A percentile compares a stretch with the other conserved stretches of the same genome.
phyloP scores from a whole-genome alignment of 2,329 filamentous ascomycete genomes.

The Scolecobasidium constrictum region DNA sequence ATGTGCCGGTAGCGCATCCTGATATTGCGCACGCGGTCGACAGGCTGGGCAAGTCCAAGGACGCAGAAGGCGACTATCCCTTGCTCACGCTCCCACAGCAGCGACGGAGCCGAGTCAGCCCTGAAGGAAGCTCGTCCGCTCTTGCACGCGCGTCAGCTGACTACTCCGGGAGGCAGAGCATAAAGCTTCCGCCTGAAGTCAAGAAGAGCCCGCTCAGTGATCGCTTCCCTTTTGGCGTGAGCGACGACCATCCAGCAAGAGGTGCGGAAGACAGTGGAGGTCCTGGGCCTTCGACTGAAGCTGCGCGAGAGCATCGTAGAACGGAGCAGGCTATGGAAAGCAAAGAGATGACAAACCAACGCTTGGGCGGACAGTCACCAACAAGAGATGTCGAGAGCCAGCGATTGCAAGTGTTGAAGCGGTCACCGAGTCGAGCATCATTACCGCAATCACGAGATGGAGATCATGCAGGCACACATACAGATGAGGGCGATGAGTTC shows the following conservation, averaged over 20 bases:
- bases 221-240: neutral
- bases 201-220: constrained; percentile 10
- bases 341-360: constrained; percentile 1
- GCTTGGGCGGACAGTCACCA: neutral
- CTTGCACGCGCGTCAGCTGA: constrained; percentile 28
- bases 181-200: constrained; percentile 34
- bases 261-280: neutral
- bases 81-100: constrained; percentile 47
- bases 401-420: neutral
- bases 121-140: constrained; percentile 20
- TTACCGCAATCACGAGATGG: constrained; percentile 4
- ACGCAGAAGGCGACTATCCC: constrained; percentile 36
- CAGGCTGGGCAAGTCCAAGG: constrained; percentile 15
- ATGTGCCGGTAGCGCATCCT: constrained; percentile 30
- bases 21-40: constrained; percentile 14
- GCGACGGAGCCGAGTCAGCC: constrained; percentile 40
- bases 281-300: constrained; percentile 7
- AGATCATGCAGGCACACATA: neutral
- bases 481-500: constrained; percentile 51
- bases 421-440: constrained; percentile 4
- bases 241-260: constrained; percentile 6
- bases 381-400: neutral
- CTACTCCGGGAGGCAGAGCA: constrained; percentile 40
- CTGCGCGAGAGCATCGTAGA: constrained; percentile 4
- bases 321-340: constrained; percentile 1